phyloP scores from a whole-genome alignment of 768 basidiomycete genomes.

The Atractiella rhizophila region DNA sequence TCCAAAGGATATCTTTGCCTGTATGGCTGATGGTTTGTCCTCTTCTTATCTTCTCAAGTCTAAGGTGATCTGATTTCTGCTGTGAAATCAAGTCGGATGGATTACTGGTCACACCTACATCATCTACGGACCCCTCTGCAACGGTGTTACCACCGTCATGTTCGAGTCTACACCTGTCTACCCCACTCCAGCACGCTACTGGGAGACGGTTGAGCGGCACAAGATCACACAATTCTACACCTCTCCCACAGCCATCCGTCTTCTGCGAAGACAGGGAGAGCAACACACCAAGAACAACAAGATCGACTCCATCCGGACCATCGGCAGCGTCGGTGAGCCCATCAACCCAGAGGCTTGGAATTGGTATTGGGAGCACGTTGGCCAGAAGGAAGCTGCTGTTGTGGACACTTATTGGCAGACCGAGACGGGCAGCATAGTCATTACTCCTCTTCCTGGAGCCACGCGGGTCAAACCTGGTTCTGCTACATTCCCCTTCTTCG shows the following conservation, averaged over 20 bases:
- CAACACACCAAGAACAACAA: constrained; percentile 65
- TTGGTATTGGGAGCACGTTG: constrained; percentile 94
- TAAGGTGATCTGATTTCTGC: not conserved
- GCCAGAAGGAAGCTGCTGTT: constrained; percentile 49
- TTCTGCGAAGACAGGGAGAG: constrained; percentile 59
- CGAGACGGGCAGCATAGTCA: constrained; percentile 83
- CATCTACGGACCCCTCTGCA: constrained; percentile 67
- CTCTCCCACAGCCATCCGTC: constrained; percentile 78
- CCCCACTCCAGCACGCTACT: constrained; percentile 86
- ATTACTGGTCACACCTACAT: constrained; percentile 96
- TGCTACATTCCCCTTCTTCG: constrained; percentile 95
- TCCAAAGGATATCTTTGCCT: constrained; percentile 81
- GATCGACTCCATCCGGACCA: constrained; percentile 51
- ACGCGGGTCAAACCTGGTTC: constrained; percentile 87
- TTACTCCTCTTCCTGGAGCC: constrained; percentile 88
- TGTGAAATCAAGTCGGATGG: constrained; percentile 68
- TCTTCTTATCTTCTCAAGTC: not conserved
- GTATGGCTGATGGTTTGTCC: constrained; percentile 54
- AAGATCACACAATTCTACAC: constrained; percentile 86
- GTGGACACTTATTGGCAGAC: constrained; percentile 46
- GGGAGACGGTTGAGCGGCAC: constrained; percentile 81
- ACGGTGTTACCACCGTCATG: constrained; percentile 31
- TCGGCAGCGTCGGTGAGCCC: constrained; percentile 88
- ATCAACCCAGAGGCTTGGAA: constrained; percentile 99
- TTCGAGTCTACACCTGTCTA: constrained; percentile 96